These are phyloP conservation scores for Prunus yedoensis DNA, from an alignment of 331 rosid species.

Conservation along the genomic window DNA sequence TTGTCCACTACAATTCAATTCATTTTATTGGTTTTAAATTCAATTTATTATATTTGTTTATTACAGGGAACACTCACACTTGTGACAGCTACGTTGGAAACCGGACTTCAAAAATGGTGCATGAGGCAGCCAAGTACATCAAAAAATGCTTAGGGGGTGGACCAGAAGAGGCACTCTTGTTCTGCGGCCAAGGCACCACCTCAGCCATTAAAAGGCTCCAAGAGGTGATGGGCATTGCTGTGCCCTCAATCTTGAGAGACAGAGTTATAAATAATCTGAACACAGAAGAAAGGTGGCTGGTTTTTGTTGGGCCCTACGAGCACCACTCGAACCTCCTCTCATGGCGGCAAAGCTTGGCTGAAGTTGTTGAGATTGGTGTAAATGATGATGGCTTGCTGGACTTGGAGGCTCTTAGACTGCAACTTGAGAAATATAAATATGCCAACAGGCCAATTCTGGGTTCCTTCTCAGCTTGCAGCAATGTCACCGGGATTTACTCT, in stretches of 20 bases:
- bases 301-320: slow-evolving; percentile 79
- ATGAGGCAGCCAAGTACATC: slow-evolving; percentile 53
- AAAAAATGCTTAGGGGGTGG: slow-evolving; percentile 73
- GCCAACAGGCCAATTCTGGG: slow-evolving; percentile 62
- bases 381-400: slow-evolving; percentile 61
- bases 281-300: slow-evolving; percentile 70
- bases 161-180: slow-evolving; percentile 52
- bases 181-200: slow-evolving; percentile 82
- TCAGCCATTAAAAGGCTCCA: slow-evolving; percentile 88
- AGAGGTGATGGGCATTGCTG: slow-evolving; percentile 73
- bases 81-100: slow-evolving; percentile 76
- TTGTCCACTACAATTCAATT: no score
- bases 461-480: slow-evolving; percentile 80
- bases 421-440: slow-evolving; percentile 46
- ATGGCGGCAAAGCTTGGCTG: slow-evolving; percentile 75
- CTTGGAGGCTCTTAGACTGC: slow-evolving; percentile 42
- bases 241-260: slow-evolving; percentile 65
- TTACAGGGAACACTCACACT: slow-evolving; percentile 78
- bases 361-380: slow-evolving; percentile 72
- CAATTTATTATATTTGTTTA: no score
- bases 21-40: no score
- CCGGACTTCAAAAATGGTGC: slow-evolving; percentile 56
- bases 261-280: slow-evolving; percentile 27
- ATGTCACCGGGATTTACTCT: slow-evolving; percentile 65
- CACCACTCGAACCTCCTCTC: slow-evolving; percentile 86